A percentile compares a stretch with the other conserved stretches of the same genome.
These are phyloP conservation scores for Xerocomellus intermedius DNA, from an alignment of 768 basidiomycete species.

Conservation along the genomic window DNA sequence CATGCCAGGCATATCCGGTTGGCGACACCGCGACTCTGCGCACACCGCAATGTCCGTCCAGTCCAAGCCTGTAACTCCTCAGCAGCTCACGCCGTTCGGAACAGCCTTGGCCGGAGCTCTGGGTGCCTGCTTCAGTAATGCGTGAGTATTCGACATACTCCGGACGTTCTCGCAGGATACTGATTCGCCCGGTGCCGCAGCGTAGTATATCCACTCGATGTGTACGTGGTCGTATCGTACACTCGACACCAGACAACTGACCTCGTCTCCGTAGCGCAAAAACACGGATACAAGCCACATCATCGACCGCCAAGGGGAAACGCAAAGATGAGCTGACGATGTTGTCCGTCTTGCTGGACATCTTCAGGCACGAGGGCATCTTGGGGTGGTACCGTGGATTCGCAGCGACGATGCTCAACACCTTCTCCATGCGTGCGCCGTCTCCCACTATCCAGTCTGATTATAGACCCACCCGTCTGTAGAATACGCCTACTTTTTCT, in stretches of 20 bases:
- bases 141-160: slow-evolving; percentile 51
- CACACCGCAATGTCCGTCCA: slow-evolving; percentile 36
- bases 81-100: slow-evolving; percentile 79
- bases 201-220: slow-evolving; percentile 92
- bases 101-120: slow-evolving; percentile 91
- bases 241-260: background rate
- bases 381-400: slow-evolving; percentile 88
- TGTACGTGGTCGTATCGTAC: slow-evolving; percentile 49
- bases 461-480: background rate
- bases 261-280: slow-evolving; percentile 62
- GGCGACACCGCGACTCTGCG: background rate
- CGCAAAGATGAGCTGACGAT: slow-evolving; percentile 54
- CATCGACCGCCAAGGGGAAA: slow-evolving; percentile 51
- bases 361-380: slow-evolving; percentile 81
- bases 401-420: slow-evolving; percentile 95
- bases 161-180: slow-evolving; percentile 5
- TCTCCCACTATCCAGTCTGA: background rate
- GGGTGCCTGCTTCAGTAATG: slow-evolving; percentile 90
- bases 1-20: background rate
- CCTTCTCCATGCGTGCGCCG: slow-evolving; percentile 86
- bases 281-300: slow-evolving; percentile 88
- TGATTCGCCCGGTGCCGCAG: slow-evolving; percentile 38
- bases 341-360: slow-evolving; percentile 60
- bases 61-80: slow-evolving; percentile 52
- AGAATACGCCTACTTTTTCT: slow-evolving; percentile 99